phyloP scores from a whole-genome alignment of 140 eudicot genomes.

The Senecio squalidus region DNA sequence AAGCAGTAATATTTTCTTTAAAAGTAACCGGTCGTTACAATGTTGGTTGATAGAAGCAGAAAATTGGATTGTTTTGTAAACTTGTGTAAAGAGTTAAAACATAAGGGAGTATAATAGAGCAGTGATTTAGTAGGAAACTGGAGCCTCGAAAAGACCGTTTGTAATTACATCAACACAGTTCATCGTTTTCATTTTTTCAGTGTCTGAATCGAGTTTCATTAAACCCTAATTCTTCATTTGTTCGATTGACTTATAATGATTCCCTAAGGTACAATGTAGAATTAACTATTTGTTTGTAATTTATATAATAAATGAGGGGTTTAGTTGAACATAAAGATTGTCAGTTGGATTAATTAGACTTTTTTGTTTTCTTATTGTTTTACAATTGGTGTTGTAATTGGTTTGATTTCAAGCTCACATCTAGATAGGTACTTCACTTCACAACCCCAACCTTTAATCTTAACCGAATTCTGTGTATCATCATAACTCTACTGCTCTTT shows the following conservation, averaged over 20 bases:
- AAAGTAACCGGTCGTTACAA: too few relatives aligned
- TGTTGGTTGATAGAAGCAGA: too few relatives aligned
- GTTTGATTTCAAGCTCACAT: conserved; percentile 65
- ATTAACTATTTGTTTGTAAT: too few relatives aligned
- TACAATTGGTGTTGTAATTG: conserved; percentile 61
- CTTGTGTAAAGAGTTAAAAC: too few relatives aligned
- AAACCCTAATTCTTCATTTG: not conserved
- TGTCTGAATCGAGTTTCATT: too few relatives aligned
- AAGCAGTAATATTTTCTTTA: too few relatives aligned
- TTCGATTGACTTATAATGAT: too few relatives aligned
- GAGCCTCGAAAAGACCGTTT: conserved; percentile 10
- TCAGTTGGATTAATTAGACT: conserved; percentile 45
- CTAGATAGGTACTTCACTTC: conserved; percentile 51
- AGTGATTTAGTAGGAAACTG: not conserved
- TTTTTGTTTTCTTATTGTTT: conserved; percentile 40
- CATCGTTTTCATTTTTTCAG: too few relatives aligned
- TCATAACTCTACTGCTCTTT: conserved; percentile 14
- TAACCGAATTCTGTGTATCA: conserved; percentile 2
- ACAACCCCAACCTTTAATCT: conserved; percentile 29
- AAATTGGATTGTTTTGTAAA: too few relatives aligned
- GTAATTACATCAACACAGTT: not conserved
- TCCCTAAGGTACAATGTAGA: not conserved
- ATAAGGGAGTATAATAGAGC: not conserved
- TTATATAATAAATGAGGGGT: conserved; percentile 40
- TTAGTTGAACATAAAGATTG: conserved; percentile 49